Base-by-base conservation (phyloP, 768 basidiomycete genomes). In the Xanthoconium purpureum region DNA sequence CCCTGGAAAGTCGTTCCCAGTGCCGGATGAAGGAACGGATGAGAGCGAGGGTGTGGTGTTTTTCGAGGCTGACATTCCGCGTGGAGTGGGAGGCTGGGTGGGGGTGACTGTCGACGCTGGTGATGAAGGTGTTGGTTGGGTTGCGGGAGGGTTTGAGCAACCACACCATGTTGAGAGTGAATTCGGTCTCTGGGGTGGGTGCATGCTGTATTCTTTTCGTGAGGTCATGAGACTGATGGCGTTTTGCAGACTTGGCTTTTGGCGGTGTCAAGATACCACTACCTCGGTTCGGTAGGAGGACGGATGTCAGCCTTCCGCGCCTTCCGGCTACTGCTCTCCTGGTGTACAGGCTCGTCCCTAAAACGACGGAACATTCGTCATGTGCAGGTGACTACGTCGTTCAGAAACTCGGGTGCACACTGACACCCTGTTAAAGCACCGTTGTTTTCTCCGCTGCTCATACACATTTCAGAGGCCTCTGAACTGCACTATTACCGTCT, bases 401-500 rank as follows among this genome's bases (percentile, higher is more conserved):
- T 18, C 15, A 43, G 3, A 10, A 24, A 1, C 44, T 15, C 0
- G 33, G 3, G 24, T n/a, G 5, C 11, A 11, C 13, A 33, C 50
- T 71, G 47, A 70, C 47, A n/a, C 10, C n/a, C 28, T 0, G 35
- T 56, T 29, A 6, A 56, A 88, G 88, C 75, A 38, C 64, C 80
- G 2, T 66, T 84, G 7, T 73, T 91, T 39, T 74, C 82, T 6
- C 88, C 90, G 3, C 71, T 93, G n/a, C 73, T 94, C 13, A 72
- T 80, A 32, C 87, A 92, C 55, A 75, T 75, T 0, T 84, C 89
- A 0, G 74, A 80, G 48, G 65, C 75, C 1, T 71, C 77, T 11
- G 91, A 92, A 72, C 81, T 82, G 1, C 85, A 91, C 65, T 89
- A 89, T 61, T 84, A 81, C 67, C 80, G 84, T 32, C 74, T 89